Base-by-base conservation (phyloP, 1,284 basidiomycete species). In the Tylopilus sp. region DNA sequence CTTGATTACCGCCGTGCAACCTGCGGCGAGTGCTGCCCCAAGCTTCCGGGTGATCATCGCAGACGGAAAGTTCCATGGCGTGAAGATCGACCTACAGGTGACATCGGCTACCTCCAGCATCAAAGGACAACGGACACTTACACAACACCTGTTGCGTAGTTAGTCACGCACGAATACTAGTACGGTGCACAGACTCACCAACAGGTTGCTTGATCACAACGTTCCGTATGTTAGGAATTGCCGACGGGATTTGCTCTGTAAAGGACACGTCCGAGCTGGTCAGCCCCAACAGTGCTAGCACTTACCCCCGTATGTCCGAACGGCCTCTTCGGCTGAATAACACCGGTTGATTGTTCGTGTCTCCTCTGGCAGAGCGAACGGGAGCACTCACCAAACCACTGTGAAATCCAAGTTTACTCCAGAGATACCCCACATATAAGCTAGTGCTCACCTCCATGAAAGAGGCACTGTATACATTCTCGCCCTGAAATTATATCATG, bases 1-100 rank as follows among this genome's bases (percentile, higher is more conserved):
- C 78, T 99, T 99, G 80, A 99, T 91, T 62, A 99, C 97, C 2
- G 91, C 87, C 0, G 97, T 99, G 80, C 98, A 99, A 29, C 98
- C 98, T 22, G 96, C 96, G 13, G 96, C 95, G 22, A 99, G 88
- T 19, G 95, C 95, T 36, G 96, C 92, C 22, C 89, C 95, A 18
- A 97, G 82, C 79, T 97, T 97, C 26, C 95, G 91, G 0, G 94
- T 94, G 57, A 96, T 94, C 93, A 98, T 98, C 0, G 95, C 96
- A 29, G 94, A 95, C 10, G 96, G 96, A 82, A 98, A 97, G 80
- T 97, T 96, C 95, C 93, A 95, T 59, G 93, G 93, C 2, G 93
- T 94, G 56, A 95, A 71, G 67, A 94, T 93, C 13, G 91, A 89
- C 19, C 93, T 93, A 63, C n/a, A 51, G 53, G 26, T 6, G 24